These are phyloP conservation scores for Haematococcus lacustris DNA, from an alignment of 139 green algal species.

Conservation along the genomic window DNA sequence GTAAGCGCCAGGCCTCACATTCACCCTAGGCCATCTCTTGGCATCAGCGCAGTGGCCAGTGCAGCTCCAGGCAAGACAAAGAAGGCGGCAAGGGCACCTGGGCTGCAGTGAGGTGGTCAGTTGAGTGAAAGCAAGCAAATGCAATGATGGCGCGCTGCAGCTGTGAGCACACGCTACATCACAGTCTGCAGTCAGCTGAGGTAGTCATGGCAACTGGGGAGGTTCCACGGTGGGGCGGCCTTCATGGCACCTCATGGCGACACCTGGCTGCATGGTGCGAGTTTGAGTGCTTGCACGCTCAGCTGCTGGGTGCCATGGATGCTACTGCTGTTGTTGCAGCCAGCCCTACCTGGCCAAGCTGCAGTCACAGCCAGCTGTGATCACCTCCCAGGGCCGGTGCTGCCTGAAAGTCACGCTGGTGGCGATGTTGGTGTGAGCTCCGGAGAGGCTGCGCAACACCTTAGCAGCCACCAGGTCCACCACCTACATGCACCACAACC, in stretches of 20 bases:
- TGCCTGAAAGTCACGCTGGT: conserved; percentile 40
- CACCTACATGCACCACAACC: conserved; percentile 3
- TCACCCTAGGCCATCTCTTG: too few relatives aligned
- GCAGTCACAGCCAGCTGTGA: conserved; percentile 55
- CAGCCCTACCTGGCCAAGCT: conserved; percentile 38
- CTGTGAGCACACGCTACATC: too few relatives aligned
- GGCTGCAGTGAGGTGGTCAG: too few relatives aligned
- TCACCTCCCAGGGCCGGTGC: conserved; percentile 50
- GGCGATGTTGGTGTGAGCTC: conserved; percentile 53
- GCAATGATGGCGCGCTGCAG: too few relatives aligned
- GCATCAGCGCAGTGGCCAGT: too few relatives aligned
- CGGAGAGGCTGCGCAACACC: conserved; percentile 40
- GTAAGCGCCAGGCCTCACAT: too few relatives aligned
- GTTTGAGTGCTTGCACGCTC: background rate
- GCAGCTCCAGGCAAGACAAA: too few relatives aligned
- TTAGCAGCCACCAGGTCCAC: conserved; percentile 9
- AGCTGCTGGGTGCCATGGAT: background rate
- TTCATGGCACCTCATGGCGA: too few relatives aligned
- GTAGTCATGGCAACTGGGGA: background rate
- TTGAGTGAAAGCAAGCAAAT: too few relatives aligned
- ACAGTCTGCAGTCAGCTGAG: background rate
- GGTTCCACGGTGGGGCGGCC: background rate
- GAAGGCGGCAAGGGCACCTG: too few relatives aligned
- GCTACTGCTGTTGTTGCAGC: background rate
- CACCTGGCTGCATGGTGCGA: background rate